Evolutionary conservation across 805 yeast species (phyloP), one percentile per base, ranked within the genome.

Genomic region (Candida boidinii): DNA sequence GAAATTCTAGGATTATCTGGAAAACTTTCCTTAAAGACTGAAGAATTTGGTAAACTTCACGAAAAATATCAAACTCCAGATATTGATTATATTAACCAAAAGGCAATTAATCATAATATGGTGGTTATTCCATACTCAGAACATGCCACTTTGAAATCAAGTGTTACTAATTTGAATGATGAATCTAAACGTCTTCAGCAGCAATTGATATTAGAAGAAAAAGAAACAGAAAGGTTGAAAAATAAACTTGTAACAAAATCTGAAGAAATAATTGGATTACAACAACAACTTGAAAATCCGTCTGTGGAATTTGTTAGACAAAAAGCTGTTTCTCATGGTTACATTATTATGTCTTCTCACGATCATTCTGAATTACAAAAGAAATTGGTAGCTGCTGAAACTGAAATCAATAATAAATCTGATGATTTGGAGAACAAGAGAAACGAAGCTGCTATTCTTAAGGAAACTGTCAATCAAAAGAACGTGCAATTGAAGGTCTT

Each of bases 81-180:
- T 14, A 12, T 51, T 6, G 62, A 56, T 0, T 46, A 51, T 28
- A 26, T 69, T 21, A 45, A 36, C 22, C 37, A 34, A 4, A 50
- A 53, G 23, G 58, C 65, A 0, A 26, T 22, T 3, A 33, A 39
- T 9, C 34, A 27, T 7, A 42, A 41, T 17, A 18, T 37, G 33
- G 33, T 30, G 25, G 37, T 26, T 10, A 7, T 43, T 8, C 35
- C 44, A n/a, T 10, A 8, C 13, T 30, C 28, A 4, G 39, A 43
- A 14, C 38, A 37, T 27, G 36, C 21, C 7, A 8, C 13, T 3
- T 17, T 35, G 16, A n/a, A n/a, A n/a, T n/a, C n/a, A n/a, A n/a
- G n/a, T n/a, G n/a, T n/a, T n/a, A n/a, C n/a, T n/a, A n/a, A n/a
- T n/a, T n/a, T n/a, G n/a, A n/a, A n/a, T n/a, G n/a, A n/a, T n/a